Percentiles rank a stretch among this genome's conserved stretches.
Conservation (phyloP, 306 rosid genomes). For the Glycine latifolia region DNA sequence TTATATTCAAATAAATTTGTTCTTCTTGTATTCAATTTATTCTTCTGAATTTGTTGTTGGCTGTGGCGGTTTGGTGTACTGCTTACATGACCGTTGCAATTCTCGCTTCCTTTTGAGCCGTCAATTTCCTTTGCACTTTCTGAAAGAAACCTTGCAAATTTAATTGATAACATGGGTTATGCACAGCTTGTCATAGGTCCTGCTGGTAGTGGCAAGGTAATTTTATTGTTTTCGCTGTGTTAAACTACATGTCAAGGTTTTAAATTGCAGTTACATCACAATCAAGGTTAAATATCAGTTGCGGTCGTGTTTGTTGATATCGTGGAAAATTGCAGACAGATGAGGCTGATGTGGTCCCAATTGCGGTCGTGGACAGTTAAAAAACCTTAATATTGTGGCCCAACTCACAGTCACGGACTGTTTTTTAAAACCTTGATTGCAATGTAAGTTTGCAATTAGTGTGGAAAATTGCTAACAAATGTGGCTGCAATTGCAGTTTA, state of each 20-base stretch:
- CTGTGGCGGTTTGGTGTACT: slow-evolving; percentile 66
- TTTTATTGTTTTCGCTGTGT: background rate
- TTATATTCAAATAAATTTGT: too few relatives aligned
- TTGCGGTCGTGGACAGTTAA: too few relatives aligned
- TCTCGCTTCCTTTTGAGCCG: slow-evolving; percentile 59
- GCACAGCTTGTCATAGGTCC: slow-evolving; percentile 77
- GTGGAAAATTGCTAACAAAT: background rate
- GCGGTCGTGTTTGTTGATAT: too few relatives aligned
- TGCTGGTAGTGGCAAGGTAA: slow-evolving; percentile 85
- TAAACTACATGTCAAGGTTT: background rate
- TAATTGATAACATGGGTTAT: slow-evolving; percentile 56
- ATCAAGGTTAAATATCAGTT: background rate
- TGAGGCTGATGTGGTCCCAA: too few relatives aligned
- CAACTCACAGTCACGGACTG: too few relatives aligned
- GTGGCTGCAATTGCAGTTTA: background rate
- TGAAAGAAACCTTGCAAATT: slow-evolving; percentile 48
- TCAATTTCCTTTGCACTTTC: slow-evolving; percentile 41
- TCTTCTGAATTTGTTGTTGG: slow-evolving; percentile 61
- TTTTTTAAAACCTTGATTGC: too few relatives aligned
- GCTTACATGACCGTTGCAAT: slow-evolving; percentile 72
- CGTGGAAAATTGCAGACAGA: too few relatives aligned
- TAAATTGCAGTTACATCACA: background rate
- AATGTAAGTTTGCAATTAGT: background rate
- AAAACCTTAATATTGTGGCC: too few relatives aligned
- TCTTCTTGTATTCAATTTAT: too few relatives aligned